These are phyloP conservation scores for Daedaleopsis sinensis DNA, from an alignment of 768 basidiomycete species.

Conservation along the genomic window DNA sequence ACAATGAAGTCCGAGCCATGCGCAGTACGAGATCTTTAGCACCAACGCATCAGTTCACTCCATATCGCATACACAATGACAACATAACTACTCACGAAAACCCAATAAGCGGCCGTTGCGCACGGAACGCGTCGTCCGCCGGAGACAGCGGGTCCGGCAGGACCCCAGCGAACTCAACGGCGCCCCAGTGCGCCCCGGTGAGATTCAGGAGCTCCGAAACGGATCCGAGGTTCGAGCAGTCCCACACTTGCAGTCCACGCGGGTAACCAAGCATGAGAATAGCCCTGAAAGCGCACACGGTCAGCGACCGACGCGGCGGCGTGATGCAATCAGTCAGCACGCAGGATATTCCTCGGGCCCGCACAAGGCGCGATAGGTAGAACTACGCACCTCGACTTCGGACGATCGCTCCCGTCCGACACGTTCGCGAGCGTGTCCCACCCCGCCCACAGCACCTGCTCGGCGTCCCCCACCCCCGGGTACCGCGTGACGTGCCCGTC, in stretches of 20 bases:
- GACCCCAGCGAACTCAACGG: constrained; percentile 42
- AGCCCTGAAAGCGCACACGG: neutral
- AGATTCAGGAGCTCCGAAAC: constrained; percentile 60
- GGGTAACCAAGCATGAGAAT: constrained; percentile 57
- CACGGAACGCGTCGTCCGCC: constrained; percentile 32
- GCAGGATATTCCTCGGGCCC: neutral
- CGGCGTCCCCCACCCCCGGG: constrained; percentile 33
- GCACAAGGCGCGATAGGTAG: constrained; percentile 16
- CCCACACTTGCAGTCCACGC: constrained; percentile 62
- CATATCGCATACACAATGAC: neutral
- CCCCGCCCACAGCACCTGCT: constrained; percentile 46
- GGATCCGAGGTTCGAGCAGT: constrained; percentile 53
- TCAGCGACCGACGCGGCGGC: constrained; percentile 34
- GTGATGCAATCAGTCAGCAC: neutral
- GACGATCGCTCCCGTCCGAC: constrained; percentile 6
- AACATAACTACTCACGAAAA: constrained; percentile 33
- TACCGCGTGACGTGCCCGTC: constrained; percentile 24
- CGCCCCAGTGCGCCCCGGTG: constrained; percentile 37
- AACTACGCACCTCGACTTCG: constrained; percentile 21
- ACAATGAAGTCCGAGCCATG: constrained; percentile 37
- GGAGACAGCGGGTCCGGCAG: constrained; percentile 37
- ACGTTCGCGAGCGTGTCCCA: constrained; percentile 41
- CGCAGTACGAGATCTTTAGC: constrained; percentile 21
- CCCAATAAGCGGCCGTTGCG: constrained; percentile 39
- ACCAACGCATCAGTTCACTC: neutral